Base-by-base conservation (phyloP, 805 yeast species). In the Candida easanensis region DNA sequence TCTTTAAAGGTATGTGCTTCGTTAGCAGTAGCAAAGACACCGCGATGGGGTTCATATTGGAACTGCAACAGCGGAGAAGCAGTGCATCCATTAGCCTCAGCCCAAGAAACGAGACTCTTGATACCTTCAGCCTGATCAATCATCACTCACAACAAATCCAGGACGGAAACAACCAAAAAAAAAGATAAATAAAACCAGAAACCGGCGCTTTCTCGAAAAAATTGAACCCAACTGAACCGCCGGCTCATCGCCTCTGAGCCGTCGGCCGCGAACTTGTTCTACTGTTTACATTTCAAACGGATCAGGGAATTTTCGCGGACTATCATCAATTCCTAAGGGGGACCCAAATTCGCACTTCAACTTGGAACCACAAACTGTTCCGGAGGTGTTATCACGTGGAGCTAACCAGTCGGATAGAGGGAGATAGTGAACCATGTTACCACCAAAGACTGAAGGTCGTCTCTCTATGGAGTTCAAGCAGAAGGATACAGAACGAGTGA, bases 1-100 rank as follows among this genome's bases (percentile, higher is more conserved):
- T 42, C 13, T 31, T 54, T 11, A 3, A 53, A 40, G 14, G 40
- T 32, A 8, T 33, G 38, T 1, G 58, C 49, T 4, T 64, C 45
- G 0, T 44, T 41, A 16, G 56, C 45, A 0, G 67, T 63, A 2
- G 67, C 58, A 39, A 60, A 57, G 16, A 68, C 62, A 2, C 80
- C 80, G 38, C 58, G 63, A 6, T 51, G 54, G 3, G 54, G 50
- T 4, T 53, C 58, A 21, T 48, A 39, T 9, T 54, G 43, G 49
- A 77, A 75, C n/a, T 55, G 46, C 1, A 76, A 41, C 2, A 46
- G 49, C 0, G 57, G 54, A 15, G 69, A 65, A 18, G 69, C 50
- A 0, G 36, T 15, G 2, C 68, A 62, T 0, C 78, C 78, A 41
- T 68, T 52, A 0, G 39, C 33, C 6, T 23, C 33, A 0, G 76